Conservation (phyloP, 1,284 basidiomycete species). For the Sanghuangporus sanghuang region DNA sequence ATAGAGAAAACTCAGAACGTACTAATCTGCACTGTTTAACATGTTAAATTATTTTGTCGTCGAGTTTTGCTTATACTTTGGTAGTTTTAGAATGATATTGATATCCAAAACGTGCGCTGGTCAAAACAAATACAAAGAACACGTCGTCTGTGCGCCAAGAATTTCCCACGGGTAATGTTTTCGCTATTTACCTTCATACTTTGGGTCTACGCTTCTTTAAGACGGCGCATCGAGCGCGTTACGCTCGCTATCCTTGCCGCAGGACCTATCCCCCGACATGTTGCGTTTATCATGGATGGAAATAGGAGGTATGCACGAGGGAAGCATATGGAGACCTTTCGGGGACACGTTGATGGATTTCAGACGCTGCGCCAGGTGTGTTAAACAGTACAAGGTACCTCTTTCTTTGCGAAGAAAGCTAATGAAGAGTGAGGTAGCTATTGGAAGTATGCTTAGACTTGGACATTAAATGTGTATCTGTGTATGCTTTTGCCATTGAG, state of each 20-base stretch:
- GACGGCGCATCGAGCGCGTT: constrained; percentile 30
- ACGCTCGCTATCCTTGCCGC: constrained; percentile 63
- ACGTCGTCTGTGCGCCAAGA: background rate
- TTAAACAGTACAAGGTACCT: background rate
- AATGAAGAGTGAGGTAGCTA: constrained; percentile 43
- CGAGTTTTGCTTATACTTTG: background rate
- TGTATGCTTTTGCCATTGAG: constrained; percentile 96
- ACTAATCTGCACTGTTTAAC: background rate
- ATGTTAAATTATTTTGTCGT: background rate
- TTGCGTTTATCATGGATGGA: constrained; percentile 98
- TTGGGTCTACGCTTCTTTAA: constrained; percentile 20
- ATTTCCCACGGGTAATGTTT: constrained; percentile 4
- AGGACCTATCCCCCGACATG: constrained; percentile 87
- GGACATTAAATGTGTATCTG: constrained; percentile 78
- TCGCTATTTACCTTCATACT: constrained; percentile 13
- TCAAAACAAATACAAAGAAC: background rate
- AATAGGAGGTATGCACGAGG: constrained; percentile 89
- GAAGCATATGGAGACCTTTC: constrained; percentile 54
- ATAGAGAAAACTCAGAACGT: background rate
- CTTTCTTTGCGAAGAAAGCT: background rate
- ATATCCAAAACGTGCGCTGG: background rate
- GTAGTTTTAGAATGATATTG: background rate
- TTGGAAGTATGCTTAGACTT: constrained; percentile 80
- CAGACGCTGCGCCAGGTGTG: constrained; percentile 70
- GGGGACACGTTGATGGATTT: constrained; percentile 89